phyloP scores from a whole-genome alignment of 2,329 filamentous ascomycete species.

The Onygena corvina region DNA sequence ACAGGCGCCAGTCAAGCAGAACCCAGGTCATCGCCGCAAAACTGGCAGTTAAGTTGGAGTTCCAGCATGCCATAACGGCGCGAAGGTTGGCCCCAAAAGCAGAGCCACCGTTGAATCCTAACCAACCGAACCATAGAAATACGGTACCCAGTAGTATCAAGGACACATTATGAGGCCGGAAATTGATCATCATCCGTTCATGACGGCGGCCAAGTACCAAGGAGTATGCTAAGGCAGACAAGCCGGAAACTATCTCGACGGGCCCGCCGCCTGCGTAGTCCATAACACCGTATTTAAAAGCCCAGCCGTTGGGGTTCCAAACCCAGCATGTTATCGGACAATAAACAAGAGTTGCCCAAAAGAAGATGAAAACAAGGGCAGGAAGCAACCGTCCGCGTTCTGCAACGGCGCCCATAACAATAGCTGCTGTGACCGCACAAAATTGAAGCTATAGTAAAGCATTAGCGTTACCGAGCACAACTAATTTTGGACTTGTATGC shows the following conservation, averaged over 20 bases:
- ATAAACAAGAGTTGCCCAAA: slow-evolving; percentile 95
- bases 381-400: slow-evolving; percentile 89
- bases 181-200: slow-evolving; percentile 99
- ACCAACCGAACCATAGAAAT: slow-evolving; percentile 96
- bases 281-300: slow-evolving; percentile 75
- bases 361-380: slow-evolving; percentile 88
- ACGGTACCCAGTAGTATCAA: slow-evolving; percentile 91
- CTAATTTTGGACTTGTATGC: neutral
- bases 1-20: slow-evolving; percentile 86
- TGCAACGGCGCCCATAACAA: slow-evolving; percentile 81
- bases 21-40: slow-evolving; percentile 91
- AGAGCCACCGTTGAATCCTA: slow-evolving; percentile 96
- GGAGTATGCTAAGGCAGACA: slow-evolving; percentile 89
- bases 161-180: slow-evolving; percentile 96
- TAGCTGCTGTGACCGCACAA: slow-evolving; percentile 80
- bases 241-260: slow-evolving; percentile 90
- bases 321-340: slow-evolving; percentile 94
- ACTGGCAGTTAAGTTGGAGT: slow-evolving; percentile 84
- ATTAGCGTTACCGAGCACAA: neutral
- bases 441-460: slow-evolving; percentile 68
- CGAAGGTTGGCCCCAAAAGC: slow-evolving; percentile 88
- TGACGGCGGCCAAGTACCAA: slow-evolving; percentile 90
- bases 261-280: slow-evolving; percentile 95
- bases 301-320: slow-evolving; percentile 94
- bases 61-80: slow-evolving; percentile 95